Conservation (phyloP, 2,329 filamentous ascomycete genomes). For the Echinosphaeria canescens region DNA sequence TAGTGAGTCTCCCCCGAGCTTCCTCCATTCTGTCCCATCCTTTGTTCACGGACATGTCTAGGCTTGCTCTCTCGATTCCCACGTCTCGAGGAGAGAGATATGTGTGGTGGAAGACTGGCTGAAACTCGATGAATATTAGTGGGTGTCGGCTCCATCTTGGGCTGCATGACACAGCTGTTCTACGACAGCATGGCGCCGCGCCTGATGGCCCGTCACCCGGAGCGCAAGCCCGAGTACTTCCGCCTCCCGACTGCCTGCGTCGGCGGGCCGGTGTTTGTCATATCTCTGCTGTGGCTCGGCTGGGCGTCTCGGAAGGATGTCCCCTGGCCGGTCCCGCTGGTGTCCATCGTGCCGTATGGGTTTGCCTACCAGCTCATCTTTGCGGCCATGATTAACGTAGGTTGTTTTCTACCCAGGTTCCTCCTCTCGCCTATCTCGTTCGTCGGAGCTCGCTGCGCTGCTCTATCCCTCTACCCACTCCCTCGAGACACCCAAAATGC, state of each 20-base stretch:
- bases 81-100: too few species aligned
- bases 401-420: background rate
- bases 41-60: too few species aligned
- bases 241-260: conserved; percentile 9
- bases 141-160: conserved; percentile 7
- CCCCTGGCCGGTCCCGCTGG: conserved; percentile 9
- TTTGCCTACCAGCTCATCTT: conserved; percentile 9
- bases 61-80: too few species aligned
- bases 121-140: too few species aligned
- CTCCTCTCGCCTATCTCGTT: background rate
- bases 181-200: conserved; percentile 6
- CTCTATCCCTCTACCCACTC: background rate
- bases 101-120: too few species aligned
- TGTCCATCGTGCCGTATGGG: conserved; percentile 8
- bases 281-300: conserved; percentile 10
- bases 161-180: conserved; percentile 4
- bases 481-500: conserved; percentile 4
- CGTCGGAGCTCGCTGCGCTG: background rate
- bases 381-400: conserved; percentile 8
- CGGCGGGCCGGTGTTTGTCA: conserved; percentile 7
- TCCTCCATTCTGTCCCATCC: background rate
- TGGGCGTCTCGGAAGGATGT: conserved; percentile 7
- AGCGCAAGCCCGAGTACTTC: conserved; percentile 8
- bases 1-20: conserved; percentile 3
- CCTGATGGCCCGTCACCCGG: conserved; percentile 5